phyloP scores from a whole-genome alignment of 179 eudicot genomes.

The Beta corolliflora region DNA sequence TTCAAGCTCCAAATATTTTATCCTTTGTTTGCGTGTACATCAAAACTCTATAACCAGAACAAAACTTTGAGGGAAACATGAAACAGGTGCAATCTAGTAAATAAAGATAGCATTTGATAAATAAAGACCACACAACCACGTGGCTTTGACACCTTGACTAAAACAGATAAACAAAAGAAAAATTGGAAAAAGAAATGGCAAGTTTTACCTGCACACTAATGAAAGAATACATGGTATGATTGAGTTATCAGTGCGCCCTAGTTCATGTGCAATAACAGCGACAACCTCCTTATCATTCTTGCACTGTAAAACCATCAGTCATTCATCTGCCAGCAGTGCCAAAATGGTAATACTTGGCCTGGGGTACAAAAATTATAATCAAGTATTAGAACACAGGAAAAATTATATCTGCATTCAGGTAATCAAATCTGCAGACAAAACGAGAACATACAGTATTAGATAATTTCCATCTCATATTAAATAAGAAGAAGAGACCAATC shows the following conservation, averaged over 20 bases:
- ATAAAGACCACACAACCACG: not conserved
- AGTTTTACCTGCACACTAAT: conserved; percentile 82
- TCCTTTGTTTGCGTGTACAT: no score
- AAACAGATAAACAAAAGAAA: not conserved
- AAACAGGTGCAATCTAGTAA: not conserved
- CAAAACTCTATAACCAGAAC: no score
- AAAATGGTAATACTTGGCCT: not conserved
- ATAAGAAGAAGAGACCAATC: no score
- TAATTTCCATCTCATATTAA: no score
- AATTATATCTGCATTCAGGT: no score
- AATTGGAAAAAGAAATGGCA: not conserved
- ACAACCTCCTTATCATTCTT: conserved; percentile 89
- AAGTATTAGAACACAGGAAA: no score
- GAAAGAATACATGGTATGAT: conserved; percentile 92
- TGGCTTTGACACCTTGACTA: not conserved
- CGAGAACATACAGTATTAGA: no score
- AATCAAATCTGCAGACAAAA: no score
- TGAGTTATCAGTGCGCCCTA: conserved; percentile 99
- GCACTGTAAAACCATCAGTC: conserved; percentile 57
- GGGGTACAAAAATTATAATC: not conserved
- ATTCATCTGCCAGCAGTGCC: conserved; percentile 18
- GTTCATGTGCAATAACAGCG: conserved; percentile 97
- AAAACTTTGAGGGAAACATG: no score
- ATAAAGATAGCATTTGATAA: no score
- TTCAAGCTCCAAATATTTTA: no score